Conservation (phyloP, 1,284 basidiomycete species). For the Trametes versicolor region DNA sequence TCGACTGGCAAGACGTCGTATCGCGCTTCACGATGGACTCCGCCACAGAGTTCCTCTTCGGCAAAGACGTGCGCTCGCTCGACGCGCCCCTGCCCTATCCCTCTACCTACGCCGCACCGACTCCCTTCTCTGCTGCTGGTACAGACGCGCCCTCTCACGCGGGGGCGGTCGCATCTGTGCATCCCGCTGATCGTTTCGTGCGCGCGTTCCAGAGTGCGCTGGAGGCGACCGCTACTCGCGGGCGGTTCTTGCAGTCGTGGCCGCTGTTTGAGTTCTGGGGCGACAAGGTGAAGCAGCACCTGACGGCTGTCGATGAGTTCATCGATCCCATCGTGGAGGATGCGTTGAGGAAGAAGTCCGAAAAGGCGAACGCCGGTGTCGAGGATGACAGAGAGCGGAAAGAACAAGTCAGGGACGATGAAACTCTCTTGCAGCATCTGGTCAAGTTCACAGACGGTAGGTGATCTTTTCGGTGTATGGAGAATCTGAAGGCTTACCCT, state of each 20-base stretch:
- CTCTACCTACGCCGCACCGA: slow-evolving; percentile 19
- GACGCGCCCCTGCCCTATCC: slow-evolving; percentile 42
- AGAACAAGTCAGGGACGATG: slow-evolving; percentile 47
- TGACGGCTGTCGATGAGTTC: slow-evolving; percentile 59
- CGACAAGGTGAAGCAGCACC: slow-evolving; percentile 54
- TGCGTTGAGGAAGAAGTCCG: slow-evolving; percentile 50
- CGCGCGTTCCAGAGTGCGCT: slow-evolving; percentile 47
- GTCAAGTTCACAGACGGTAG: slow-evolving; percentile 58
- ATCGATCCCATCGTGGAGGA: slow-evolving; percentile 60
- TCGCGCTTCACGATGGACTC: slow-evolving; percentile 52
- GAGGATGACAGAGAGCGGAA: slow-evolving; percentile 35
- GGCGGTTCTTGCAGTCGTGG: slow-evolving; percentile 52
- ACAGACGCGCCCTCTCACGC: not conserved
- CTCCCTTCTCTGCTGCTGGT: slow-evolving; percentile 1
- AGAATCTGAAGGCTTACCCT: not conserved
- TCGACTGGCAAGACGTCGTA: slow-evolving; percentile 59
- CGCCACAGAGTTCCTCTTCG: slow-evolving; percentile 53
- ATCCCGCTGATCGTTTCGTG: slow-evolving; percentile 45
- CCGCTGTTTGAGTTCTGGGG: slow-evolving; percentile 58
- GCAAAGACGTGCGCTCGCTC: slow-evolving; percentile 46
- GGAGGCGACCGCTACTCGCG: slow-evolving; percentile 49
- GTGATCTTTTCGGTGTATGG: not conserved
- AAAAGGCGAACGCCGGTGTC: slow-evolving; percentile 7
- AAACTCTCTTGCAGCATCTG: slow-evolving; percentile 61
- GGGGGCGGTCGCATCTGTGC: slow-evolving; percentile 3